These are phyloP conservation scores for Apodospora peruviana DNA, from an alignment of 495 filamentous ascomycete species.

Conservation along the genomic window DNA sequence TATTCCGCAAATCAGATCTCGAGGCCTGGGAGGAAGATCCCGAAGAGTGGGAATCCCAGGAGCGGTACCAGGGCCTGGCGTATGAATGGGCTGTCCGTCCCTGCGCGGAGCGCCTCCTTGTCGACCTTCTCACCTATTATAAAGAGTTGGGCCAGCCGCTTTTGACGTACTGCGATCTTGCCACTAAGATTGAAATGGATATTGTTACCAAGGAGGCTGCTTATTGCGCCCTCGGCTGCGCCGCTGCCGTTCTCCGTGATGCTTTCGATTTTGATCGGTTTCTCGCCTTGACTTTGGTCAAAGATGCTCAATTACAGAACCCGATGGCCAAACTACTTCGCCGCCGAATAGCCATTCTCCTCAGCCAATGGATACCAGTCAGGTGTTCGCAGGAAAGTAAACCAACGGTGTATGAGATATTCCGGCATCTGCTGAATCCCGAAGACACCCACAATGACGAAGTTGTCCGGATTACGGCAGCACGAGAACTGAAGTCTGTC, in stretches of 20 bases:
- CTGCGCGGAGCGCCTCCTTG: conserved; percentile 88
- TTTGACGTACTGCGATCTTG: conserved; percentile 68
- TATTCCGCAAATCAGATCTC: conserved; percentile 78
- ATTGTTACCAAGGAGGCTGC: conserved; percentile 86
- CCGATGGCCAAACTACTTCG: conserved; percentile 82
- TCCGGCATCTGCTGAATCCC: conserved; percentile 76
- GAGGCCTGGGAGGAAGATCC: conserved; percentile 88
- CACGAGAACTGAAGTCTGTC: conserved; percentile 70
- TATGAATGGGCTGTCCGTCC: conserved; percentile 86
- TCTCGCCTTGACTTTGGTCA: conserved; percentile 63
- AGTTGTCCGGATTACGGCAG: conserved; percentile 87
- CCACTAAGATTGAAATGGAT: conserved; percentile 60
- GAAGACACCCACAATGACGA: conserved; percentile 78
- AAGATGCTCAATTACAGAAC: conserved; percentile 71
- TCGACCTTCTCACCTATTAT: conserved; percentile 84
- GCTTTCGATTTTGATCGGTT: conserved; percentile 76
- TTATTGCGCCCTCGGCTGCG: conserved; percentile 85
- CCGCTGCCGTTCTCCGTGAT: conserved; percentile 65
- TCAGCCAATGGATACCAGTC: conserved; percentile 85
- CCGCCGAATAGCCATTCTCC: conserved; percentile 76
- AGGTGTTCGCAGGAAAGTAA: conserved; percentile 58
- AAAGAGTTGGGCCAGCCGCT: conserved; percentile 71
- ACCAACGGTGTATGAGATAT: conserved; percentile 79
- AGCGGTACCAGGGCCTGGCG: conserved; percentile 71
- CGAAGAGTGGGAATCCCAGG: conserved; percentile 84